Evolutionary conservation across 225 moss, liverwort and hornwort species (phyloP), one percentile per base, ranked within the genome.

Genomic region (Sphagnum tenellum): DNA sequence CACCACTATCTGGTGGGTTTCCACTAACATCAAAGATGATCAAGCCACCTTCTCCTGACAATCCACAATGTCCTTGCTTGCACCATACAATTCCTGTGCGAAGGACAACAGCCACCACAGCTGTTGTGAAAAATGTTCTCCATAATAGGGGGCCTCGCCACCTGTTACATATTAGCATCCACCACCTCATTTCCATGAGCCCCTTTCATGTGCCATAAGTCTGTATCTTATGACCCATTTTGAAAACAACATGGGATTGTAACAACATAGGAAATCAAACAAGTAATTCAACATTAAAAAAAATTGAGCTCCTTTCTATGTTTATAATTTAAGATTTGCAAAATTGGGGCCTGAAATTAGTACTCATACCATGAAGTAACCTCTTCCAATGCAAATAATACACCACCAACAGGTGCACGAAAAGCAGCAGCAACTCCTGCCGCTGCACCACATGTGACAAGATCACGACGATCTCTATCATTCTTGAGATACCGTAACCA

Each of bases 401-500:
- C 83, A 12, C 83, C 83, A 2, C 83, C 83, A 0, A 84, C 76
- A 0, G 83, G 83, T 0, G 83, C 83, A 64, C 83, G 71, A 74
- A 84, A 84, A 7, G 83, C 83, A 44, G 83, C 68, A 3, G 83
- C 77, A 63, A 84, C 83, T 65, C 83, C 83, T 46, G 83, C 83
- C 11, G 83, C 83, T 4, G 74, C 63, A 9, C 83, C 83, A 47
- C 83, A 84, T 45, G 83, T 84, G 13, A 84, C 83, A 56, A 84
- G 69, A 62, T 84, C 83, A 57, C 80, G 71, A 12, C 83, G 77
- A 67, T 84, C 83, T 51, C 83, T 72, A 58, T 84, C 83, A 66
- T 84, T 84, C 63, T 77, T 80, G 74, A 84, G 79, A 66, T 66
- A 68, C 5, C 83, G 71, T 51, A 84, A 61, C 63, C 79, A 71